Percentiles rank a stretch among this genome's conserved stretches.
phyloP scores from a whole-genome alignment of 2,329 filamentous ascomycete genomes.

The Fusarium globosum region DNA sequence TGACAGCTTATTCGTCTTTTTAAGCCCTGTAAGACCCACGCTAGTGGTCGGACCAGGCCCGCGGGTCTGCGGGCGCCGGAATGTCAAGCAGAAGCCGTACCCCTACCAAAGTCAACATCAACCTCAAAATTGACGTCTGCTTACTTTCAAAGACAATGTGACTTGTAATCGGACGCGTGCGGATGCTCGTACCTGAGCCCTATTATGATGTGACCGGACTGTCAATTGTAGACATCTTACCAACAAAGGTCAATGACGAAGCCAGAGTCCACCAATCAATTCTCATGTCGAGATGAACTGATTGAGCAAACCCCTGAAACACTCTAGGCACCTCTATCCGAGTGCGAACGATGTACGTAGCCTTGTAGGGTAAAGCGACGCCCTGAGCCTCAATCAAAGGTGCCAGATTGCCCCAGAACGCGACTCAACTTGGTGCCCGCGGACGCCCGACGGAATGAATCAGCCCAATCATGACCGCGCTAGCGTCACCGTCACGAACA shows the following conservation, averaged over 20 bases:
- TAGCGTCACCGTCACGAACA: neutral
- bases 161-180: accelerated
- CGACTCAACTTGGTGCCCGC: neutral
- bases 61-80: neutral
- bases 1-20: neutral
- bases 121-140: neutral
- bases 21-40: neutral
- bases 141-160: neutral
- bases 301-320: neutral
- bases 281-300: neutral
- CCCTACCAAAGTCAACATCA: neutral
- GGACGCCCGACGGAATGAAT: neutral
- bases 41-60: neutral
- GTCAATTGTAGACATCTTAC: neutral
- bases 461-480: neutral
- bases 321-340: neutral
- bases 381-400: neutral
- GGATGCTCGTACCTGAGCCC: no score
- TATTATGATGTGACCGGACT: no score
- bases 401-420: neutral
- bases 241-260: neutral
- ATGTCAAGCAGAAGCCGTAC: neutral
- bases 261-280: neutral
- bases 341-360: neutral
- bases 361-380: neutral